Percentiles rank a stretch among this genome's conserved stretches.
phyloP scores from a whole-genome alignment of 2,329 filamentous ascomycete genomes.

The Fusarium brevicatenulatum region DNA sequence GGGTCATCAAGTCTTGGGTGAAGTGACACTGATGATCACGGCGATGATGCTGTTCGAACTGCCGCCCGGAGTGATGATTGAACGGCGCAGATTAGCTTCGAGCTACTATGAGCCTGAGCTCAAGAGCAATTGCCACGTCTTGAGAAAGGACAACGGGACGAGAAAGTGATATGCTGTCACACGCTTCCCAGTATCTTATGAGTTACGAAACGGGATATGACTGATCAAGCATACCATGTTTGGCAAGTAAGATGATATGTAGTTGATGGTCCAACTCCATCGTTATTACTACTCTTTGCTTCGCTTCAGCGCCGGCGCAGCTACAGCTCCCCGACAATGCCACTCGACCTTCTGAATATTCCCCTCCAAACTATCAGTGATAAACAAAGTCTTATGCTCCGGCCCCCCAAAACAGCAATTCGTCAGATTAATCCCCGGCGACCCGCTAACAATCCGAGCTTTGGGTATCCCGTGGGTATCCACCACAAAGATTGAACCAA shows the following conservation, averaged over 20 bases:
- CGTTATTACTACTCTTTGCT: not conserved
- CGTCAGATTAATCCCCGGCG: constrained; percentile 50
- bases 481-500: constrained; percentile 52
- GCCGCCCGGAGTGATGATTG: no score
- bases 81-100: no score
- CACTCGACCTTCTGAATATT: constrained; percentile 49
- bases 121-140: fast-evolving
- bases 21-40: no score
- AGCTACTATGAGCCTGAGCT: not conserved
- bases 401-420: constrained; percentile 55
- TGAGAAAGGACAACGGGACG: no score
- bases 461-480: constrained; percentile 51
- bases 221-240: not conserved
- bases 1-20: not conserved
- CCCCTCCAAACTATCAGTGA: constrained; percentile 54
- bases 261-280: no score
- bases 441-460: constrained; percentile 48
- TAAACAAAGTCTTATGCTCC: constrained; percentile 52
- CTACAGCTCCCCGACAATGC: constrained; percentile 45
- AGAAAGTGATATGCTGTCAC: not conserved
- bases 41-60: not conserved
- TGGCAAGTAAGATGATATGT: no score
- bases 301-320: not conserved
- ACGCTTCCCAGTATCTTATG: no score
- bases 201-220: not conserved